Evolutionary conservation across 768 basidiomycete genomes (phyloP).

Genomic region (Suillus americanus): DNA sequence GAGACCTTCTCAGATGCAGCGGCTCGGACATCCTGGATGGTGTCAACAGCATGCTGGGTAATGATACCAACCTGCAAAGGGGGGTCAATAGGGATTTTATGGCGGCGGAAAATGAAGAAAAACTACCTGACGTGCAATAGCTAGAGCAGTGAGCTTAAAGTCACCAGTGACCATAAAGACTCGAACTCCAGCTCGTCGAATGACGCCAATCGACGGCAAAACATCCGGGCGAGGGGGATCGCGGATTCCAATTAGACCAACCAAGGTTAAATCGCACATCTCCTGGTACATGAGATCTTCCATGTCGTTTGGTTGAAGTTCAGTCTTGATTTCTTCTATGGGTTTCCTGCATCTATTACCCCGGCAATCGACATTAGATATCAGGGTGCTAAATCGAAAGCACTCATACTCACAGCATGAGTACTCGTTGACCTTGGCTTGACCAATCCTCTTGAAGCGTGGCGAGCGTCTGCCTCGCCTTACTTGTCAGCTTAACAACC

Average conservation of each 20-base stretch:
- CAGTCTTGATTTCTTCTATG: conserved; percentile 8
- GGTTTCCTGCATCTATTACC: conserved; percentile 5
- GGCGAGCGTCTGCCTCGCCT: conserved; percentile 13
- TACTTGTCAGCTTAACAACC: conserved; percentile 21
- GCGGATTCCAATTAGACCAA: conserved; percentile 48
- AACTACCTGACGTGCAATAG: conserved; percentile 41
- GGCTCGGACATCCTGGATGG: conserved; percentile 18
- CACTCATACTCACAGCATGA: conserved; percentile 31
- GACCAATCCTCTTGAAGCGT: conserved; percentile 36
- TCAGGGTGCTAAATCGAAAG: not conserved
- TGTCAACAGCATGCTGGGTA: conserved; percentile 31
- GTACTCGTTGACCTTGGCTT: conserved; percentile 44
- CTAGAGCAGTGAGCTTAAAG: conserved; percentile 45
- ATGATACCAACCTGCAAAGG: conserved; percentile 34
- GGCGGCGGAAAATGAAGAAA: conserved; percentile 7
- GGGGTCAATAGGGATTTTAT: not conserved
- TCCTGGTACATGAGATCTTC: conserved; percentile 36
- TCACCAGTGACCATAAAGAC: conserved; percentile 54
- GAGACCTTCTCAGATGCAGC: conserved; percentile 18
- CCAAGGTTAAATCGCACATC: conserved; percentile 36
- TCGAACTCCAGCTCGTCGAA: conserved; percentile 45
- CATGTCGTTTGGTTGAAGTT: conserved; percentile 10
- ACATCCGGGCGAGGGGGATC: conserved; percentile 52
- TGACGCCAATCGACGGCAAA: conserved; percentile 41
- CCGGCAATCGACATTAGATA: not conserved